Percentiles rank a stretch among this genome's conserved stretches.
Evolutionary conservation across 495 filamentous ascomycete genomes (phyloP).

Genomic region (Neurospora intermedia): DNA sequence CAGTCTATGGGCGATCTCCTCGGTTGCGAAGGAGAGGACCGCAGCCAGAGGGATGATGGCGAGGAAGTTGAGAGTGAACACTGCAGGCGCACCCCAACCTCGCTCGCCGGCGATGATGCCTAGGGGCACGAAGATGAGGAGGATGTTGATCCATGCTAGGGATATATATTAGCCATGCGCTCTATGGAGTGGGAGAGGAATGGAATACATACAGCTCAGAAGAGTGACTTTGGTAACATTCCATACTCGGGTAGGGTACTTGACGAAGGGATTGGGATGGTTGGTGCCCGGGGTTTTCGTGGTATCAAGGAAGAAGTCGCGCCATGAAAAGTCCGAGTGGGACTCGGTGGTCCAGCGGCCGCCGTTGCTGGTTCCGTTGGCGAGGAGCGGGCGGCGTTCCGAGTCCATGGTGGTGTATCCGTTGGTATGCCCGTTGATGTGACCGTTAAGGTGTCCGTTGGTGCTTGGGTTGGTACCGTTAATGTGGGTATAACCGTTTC

Average conservation of each 20-base stretch:
- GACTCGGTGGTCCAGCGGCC: background rate
- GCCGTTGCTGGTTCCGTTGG: background rate
- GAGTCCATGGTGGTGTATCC: background rate
- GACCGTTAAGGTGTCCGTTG: background rate
- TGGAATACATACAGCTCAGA: slow-evolving; percentile 39
- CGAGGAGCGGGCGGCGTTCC: background rate
- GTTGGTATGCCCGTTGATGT: background rate
- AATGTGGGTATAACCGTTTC: background rate
- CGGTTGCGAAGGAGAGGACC: slow-evolving; percentile 88
- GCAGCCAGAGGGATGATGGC: slow-evolving; percentile 92
- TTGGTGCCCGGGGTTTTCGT: slow-evolving; percentile 36
- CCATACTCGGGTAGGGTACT: slow-evolving; percentile 43
- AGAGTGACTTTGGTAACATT: slow-evolving; percentile 43
- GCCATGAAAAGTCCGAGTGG: slow-evolving; percentile 9
- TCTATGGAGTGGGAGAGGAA: background rate
- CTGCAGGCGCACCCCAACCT: slow-evolving; percentile 61
- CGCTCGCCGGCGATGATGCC: slow-evolving; percentile 69
- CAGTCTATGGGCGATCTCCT: slow-evolving; percentile 74
- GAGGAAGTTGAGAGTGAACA: slow-evolving; percentile 88
- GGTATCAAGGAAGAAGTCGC: slow-evolving; percentile 35
- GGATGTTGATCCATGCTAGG: slow-evolving; percentile 66
- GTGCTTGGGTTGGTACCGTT: background rate
- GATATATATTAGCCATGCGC: background rate
- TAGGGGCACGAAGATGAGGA: slow-evolving; percentile 82
- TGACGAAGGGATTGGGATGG: slow-evolving; percentile 41